Evolutionary conservation across 345 rosid species (phyloP), one percentile per base, ranked within the genome.

Genomic region (Hevea brasiliensis): DNA sequence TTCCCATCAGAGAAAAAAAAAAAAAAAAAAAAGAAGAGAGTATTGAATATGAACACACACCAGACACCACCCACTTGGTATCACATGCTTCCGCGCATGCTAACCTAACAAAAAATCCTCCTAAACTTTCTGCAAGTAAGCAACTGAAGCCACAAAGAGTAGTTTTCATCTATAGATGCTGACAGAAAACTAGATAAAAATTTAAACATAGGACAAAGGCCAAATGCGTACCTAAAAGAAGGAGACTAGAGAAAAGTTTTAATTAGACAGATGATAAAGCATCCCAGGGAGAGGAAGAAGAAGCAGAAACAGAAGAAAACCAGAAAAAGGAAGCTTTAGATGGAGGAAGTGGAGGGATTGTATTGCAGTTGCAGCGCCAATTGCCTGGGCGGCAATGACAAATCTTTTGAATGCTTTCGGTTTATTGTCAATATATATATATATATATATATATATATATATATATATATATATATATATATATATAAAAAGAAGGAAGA

Each of bases 311-410:
- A 0, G 60, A 50, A 14, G 14, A 50, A 17, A 50, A 50, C 54
- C 54, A 50, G 54, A 50, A 50, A 7, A n/a, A 44, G 5, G 11
- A 44, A 44, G 47, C 8, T 44, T 26, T 26, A 2, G 64, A 2
- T n/a, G 20, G 32, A 64, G 51, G 55, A 48, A 54, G 42, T 35
- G 0, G 0, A 32, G 37, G 37, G 37, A 32, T 32, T 32, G 2
- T 1, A 32, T 32, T 32, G 37, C 37, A 61, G 13, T 44, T 13
- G 37, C 54, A 58, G 47, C 74, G 37, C 61, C 75, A 61, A 26
- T 37, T 69, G 63, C 37, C 32, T 42, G 65, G 57, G 66, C 74
- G 44, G 56, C 55, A 54, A 65, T 41, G 57, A 65, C 40, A 11
- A 58, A 13, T 51, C 61, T 24, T 62, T 61, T 17, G 44, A 65